Conservation (phyloP, 129 eudicot species). For the Artemisia annua region DNA sequence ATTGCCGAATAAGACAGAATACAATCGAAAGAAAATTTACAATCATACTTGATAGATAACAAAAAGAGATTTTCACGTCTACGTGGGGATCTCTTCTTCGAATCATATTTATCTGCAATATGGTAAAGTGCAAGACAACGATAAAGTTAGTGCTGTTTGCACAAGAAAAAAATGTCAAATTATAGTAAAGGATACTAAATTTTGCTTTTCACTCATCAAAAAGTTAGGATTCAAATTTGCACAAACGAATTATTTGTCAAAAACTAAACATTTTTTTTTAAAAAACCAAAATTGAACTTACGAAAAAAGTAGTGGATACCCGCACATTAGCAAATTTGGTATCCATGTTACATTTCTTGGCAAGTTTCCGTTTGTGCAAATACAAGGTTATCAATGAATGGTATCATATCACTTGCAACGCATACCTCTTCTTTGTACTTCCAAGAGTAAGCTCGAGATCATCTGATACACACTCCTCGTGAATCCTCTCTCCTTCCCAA, state of each 20-base stretch:
- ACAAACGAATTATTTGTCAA: too few species aligned
- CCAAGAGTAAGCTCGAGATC: constrained; percentile 94
- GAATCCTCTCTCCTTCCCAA: constrained; percentile 96
- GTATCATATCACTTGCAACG: not conserved
- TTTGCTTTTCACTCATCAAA: too few species aligned
- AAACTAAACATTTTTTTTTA: too few species aligned
- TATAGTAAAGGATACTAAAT: too few species aligned
- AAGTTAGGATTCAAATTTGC: too few species aligned
- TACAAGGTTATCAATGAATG: not conserved
- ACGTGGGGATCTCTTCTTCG: constrained; percentile 6
- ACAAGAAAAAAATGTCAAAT: not conserved
- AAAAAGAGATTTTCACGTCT: not conserved
- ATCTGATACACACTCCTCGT: constrained; percentile 67
- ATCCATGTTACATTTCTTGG: too few species aligned
- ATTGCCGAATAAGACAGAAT: constrained; percentile 22
- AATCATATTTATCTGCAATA: constrained; percentile 27
- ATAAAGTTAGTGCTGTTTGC: not conserved
- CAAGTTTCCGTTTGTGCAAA: not conserved
- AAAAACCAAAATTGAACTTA: too few species aligned
- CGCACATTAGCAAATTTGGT: too few species aligned
- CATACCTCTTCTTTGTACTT: constrained; percentile 59
- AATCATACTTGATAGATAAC: constrained; percentile 26
- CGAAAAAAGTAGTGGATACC: too few species aligned
- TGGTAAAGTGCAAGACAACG: not conserved
- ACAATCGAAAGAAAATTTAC: constrained; percentile 31